A percentile compares a stretch with the other conserved stretches of the same genome.
Conservation (phyloP, 768 basidiomycete species). For the Suillus hirtellus region DNA sequence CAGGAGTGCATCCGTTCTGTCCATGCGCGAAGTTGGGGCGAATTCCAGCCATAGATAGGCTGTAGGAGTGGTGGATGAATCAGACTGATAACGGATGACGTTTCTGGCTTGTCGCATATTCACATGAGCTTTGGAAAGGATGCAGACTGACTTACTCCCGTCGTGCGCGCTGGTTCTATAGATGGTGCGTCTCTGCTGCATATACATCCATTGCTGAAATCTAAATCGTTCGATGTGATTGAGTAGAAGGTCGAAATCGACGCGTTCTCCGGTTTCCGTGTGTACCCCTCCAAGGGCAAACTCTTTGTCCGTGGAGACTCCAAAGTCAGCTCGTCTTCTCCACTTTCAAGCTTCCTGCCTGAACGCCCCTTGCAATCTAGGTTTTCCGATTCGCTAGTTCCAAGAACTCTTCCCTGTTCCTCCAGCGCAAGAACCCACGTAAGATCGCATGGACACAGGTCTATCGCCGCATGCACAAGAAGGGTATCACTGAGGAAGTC, state of each 20-base stretch:
- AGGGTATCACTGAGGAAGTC: slow-evolving; percentile 98
- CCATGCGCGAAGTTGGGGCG: background rate
- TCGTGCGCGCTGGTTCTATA: slow-evolving; percentile 9
- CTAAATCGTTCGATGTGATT: slow-evolving; percentile 15
- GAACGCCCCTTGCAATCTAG: slow-evolving; percentile 38
- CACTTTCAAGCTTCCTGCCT: background rate
- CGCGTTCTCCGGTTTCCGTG: slow-evolving; percentile 94
- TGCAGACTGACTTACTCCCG: slow-evolving; percentile 20
- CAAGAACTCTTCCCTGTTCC: slow-evolving; percentile 95
- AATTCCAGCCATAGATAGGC: slow-evolving; percentile 16
- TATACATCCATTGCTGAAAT: background rate
- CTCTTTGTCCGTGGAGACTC: slow-evolving; percentile 95
- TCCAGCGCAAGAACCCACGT: slow-evolving; percentile 99
- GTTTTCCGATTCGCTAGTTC: slow-evolving; percentile 94
- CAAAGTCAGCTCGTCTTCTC: slow-evolving; percentile 60
- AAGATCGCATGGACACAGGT: slow-evolving; percentile 98
- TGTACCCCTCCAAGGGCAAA: slow-evolving; percentile 98
- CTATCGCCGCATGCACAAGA: slow-evolving; percentile 99
- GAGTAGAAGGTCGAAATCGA: slow-evolving; percentile 96
- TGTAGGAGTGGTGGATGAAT: slow-evolving; percentile 44
- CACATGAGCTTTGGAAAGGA: slow-evolving; percentile 15
- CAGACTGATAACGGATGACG: slow-evolving; percentile 38
- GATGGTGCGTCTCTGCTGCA: slow-evolving; percentile 26
- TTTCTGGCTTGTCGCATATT: slow-evolving; percentile 17
- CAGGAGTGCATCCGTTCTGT: slow-evolving; percentile 14